phyloP scores from a whole-genome alignment of 2,329 filamentous ascomycete species.

The Chaetomiaceae sp. region DNA sequence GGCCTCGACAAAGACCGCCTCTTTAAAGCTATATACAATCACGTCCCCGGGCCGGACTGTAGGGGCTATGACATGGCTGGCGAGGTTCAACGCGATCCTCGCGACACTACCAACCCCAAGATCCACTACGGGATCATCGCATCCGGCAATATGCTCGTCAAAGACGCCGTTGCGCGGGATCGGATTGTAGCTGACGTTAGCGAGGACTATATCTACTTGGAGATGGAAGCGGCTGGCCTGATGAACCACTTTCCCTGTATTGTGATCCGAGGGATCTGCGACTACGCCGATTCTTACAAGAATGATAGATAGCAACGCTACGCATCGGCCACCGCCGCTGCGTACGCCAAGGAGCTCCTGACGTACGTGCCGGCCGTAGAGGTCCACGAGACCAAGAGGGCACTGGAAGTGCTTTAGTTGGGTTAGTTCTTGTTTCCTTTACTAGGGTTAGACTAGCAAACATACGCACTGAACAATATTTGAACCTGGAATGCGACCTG shows the following conservation, averaged over 20 bases:
- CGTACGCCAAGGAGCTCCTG: slow-evolving; percentile 9
- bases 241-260: neutral
- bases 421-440: neutral
- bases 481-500: too few relatives aligned
- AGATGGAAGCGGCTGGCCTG: too few relatives aligned
- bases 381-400: slow-evolving; percentile 4
- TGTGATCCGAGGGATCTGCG: neutral
- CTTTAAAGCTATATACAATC: neutral
- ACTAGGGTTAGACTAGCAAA: too few relatives aligned
- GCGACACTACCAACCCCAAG: neutral
- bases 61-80: neutral
- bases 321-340: slow-evolving; percentile 5
- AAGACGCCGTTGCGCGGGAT: neutral
- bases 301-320: neutral
- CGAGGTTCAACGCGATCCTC: neutral
- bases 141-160: neutral
- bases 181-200: neutral
- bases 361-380: neutral
- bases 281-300: neutral
- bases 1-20: neutral
- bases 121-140: too few relatives aligned
- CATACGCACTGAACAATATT: neutral
- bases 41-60: neutral
- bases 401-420: neutral
- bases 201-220: neutral